Evolutionary conservation across 1,284 basidiomycete species (phyloP).

Genomic region (Serendipita sp.): DNA sequence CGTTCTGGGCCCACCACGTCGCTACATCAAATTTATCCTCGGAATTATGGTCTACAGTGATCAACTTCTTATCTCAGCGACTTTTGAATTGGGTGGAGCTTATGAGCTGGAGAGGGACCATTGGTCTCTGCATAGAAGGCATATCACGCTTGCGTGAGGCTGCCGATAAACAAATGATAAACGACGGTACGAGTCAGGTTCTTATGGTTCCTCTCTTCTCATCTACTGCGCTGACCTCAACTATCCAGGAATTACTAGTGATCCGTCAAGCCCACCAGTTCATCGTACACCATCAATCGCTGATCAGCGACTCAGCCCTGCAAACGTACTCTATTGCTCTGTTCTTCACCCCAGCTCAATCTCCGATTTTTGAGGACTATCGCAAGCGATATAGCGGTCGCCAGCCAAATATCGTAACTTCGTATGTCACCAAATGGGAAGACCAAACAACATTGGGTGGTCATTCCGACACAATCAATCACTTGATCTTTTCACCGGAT

Average conservation of each 20-base stretch:
- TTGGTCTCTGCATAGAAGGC: neutral
- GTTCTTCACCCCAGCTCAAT: neutral
- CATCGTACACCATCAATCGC: neutral
- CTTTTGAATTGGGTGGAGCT: neutral
- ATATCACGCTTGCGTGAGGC: too few species aligned
- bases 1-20: slow-evolving; percentile 19
- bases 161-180: too few species aligned
- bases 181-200: neutral
- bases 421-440: neutral
- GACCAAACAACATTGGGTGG: neutral
- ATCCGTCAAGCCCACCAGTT: neutral
- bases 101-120: neutral
- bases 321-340: neutral
- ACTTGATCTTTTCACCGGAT: neutral
- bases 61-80: neutral
- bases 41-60: neutral
- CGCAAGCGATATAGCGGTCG: neutral
- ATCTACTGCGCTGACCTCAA: neutral
- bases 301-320: neutral
- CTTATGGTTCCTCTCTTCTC: neutral
- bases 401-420: neutral
- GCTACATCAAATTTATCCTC: neutral
- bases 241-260: neutral
- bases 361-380: neutral
- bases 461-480: neutral